Evolutionary conservation across 2,329 filamentous ascomycete species (phyloP), one percentile per base, ranked within the genome.

Genomic region (Massarina eburnea): DNA sequence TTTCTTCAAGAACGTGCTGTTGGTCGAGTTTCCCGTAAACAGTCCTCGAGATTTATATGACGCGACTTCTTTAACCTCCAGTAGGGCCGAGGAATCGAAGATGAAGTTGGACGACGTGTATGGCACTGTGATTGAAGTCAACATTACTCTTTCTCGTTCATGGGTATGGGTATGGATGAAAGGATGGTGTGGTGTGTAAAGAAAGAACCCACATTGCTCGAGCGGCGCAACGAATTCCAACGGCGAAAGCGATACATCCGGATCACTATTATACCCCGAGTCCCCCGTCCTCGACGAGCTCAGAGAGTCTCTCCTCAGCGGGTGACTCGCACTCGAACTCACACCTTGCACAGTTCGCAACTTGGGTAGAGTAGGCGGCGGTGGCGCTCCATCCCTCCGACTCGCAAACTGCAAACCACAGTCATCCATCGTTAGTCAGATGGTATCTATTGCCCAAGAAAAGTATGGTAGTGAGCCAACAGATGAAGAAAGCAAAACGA

Each of bases 191-290:
- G n/a, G n/a, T n/a, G n/a, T n/a, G n/a, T 14, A 30, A 30, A 14
- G 4, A 24, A 4, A 26, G 20, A n/a, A 35, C 49, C 41, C 51
- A 58, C 61, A 39, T 18, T 57, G 53, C 22, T 58, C 48, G n/a
- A n/a, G n/a, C 9, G 43, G 35, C 17, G 33, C 43, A 12, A 40
- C 36, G 33, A 56, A 47, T 17, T 64, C 61, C 17, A 62, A 47
- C 8, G 61, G 61, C 9, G 61, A 66, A 30, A 61, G 46, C 33
- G 58, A 55, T 15, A 55, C 35, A 21, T 66, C 35, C n/a, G 52
- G 52, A 22, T 66, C 59, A 45, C 61, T 64, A 30, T 53, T 61
- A 44, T 66, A 66, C 6, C 62, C 62, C n/a, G 62, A 66, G 39
- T 66, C 62, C 8, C 54, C 46, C 8, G 62, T 64, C 35, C 52